phyloP scores from a whole-genome alignment of 2,329 filamentous ascomycete genomes.

The Neonectria ditissima region DNA sequence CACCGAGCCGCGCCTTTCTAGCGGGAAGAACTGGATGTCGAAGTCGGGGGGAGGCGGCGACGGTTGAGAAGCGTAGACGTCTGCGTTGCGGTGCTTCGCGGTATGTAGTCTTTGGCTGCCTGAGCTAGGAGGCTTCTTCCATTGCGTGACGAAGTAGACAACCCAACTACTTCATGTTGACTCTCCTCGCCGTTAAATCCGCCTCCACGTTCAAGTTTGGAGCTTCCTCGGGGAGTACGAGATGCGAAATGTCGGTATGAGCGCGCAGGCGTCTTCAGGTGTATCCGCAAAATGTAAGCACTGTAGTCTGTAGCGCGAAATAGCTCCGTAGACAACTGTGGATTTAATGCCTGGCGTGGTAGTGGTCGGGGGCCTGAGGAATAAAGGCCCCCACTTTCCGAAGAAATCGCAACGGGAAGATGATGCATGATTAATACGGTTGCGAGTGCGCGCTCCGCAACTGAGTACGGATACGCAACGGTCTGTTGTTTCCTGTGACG shows the following conservation, averaged over 20 bases:
- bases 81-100: not conserved
- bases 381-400: slow-evolving; percentile 17
- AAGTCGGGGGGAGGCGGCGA: not conserved
- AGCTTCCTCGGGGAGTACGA: not conserved
- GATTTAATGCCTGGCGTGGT: slow-evolving; percentile 4
- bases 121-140: not conserved
- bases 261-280: slow-evolving; percentile 2
- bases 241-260: slow-evolving; percentile 6
- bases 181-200: not conserved
- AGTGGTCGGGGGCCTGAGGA: slow-evolving; percentile 6
- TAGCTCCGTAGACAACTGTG: too few relatives aligned
- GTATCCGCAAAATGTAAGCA: slow-evolving; percentile 11
- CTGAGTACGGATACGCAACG: not conserved
- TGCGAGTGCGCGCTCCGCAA: too few relatives aligned
- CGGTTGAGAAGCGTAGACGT: not conserved
- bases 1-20: not conserved
- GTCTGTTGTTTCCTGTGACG: not conserved
- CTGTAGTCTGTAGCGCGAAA: slow-evolving; percentile 15
- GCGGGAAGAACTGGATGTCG: not conserved
- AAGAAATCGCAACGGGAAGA: not conserved
- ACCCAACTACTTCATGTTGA: not conserved
- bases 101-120: too few relatives aligned
- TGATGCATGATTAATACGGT: not conserved
- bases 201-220: not conserved
- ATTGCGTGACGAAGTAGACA: too few relatives aligned